phyloP scores from a whole-genome alignment of 1,284 basidiomycete species.

The Ganoderma sinense region DNA sequence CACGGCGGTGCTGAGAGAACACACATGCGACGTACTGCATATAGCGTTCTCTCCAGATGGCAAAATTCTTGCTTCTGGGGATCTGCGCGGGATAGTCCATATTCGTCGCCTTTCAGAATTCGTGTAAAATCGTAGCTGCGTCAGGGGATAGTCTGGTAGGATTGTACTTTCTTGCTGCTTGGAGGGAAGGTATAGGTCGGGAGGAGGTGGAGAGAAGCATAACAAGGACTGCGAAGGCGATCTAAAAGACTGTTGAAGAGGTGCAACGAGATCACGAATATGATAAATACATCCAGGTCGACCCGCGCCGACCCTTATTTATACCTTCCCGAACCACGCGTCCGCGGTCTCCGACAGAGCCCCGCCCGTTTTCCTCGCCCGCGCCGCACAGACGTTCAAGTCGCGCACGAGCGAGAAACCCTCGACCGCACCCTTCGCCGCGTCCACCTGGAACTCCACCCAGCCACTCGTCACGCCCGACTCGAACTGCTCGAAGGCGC shows the following conservation, averaged over 20 bases:
- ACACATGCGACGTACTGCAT: not conserved
- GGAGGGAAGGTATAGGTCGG: not conserved
- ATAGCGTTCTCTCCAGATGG: slow-evolving; percentile 1
- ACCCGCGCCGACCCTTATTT: not conserved
- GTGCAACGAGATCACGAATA: no score
- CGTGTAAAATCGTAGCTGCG: not conserved
- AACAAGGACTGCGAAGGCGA: no score
- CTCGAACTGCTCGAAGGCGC: slow-evolving; percentile 35
- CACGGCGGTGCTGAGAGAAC: not conserved
- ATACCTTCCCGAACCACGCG: slow-evolving; percentile 35
- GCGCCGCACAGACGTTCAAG: slow-evolving; percentile 19
- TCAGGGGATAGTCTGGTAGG: not conserved
- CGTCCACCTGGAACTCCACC: slow-evolving; percentile 32
- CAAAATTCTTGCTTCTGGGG: not conserved
- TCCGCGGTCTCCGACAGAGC: slow-evolving; percentile 33
- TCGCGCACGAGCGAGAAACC: slow-evolving; percentile 30
- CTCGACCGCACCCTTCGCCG: slow-evolving; percentile 11
- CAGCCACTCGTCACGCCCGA: slow-evolving; percentile 22
- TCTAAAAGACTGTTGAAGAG: no score
- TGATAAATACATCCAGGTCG: no score
- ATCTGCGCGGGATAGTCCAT: not conserved
- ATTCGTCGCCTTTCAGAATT: not conserved
- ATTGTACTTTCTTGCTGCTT: not conserved
- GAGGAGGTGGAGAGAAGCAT: no score
- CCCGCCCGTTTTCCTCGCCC: slow-evolving; percentile 22